Base-by-base conservation (phyloP, 2,329 filamentous ascomycete species). In the Macroventuria anomochaeta region DNA sequence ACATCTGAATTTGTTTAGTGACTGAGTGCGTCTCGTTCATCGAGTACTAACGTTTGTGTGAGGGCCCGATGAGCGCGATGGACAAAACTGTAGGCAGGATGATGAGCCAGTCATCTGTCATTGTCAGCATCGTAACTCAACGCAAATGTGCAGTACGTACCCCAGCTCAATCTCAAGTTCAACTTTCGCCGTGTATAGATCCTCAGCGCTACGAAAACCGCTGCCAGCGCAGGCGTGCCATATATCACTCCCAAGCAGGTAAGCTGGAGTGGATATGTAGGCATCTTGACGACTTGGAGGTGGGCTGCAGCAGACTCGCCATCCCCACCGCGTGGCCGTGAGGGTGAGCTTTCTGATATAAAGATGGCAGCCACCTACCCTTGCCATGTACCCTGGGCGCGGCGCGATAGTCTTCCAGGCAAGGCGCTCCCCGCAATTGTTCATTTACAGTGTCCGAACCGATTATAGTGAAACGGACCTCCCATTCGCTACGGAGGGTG, bases 81-180 rank as follows among this genome's bases (percentile, higher is more conserved):
- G 72, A 75, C n/a, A 75, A 44, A 11, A 75, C 46, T 8, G 68
- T 58, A 29, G 74, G 72, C 15, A 73, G 20, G 13, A 71, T 67
- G 53, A 76, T 74, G 25, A 75, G 57, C 67, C 71, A 75, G 67
- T 76, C 74, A 63, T 76, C 73, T 74, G 36, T 29, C 7, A 3
- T n/a, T 26, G 46, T 54, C 17, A 54, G 46, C 15, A 15, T 2
- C 10, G 26, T 12, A 11, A 10, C 15, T 3, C 28, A 29, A 15
- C 5, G n/a, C 11, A 18, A 13, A 33, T 23, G 15, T 20, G 23
- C 18, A 31, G 13, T 17, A 64, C 70, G 33, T 58, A 74, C 71
- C 72, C 70, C 71, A 73, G 52, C 70, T 69, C 37, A 75, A 48
- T 39, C 71, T 64, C 25, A 73, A 44, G 43, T 69, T 74, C 59